Conservation (phyloP, 2,329 filamentous ascomycete genomes). For the Alternaria sp. region DNA sequence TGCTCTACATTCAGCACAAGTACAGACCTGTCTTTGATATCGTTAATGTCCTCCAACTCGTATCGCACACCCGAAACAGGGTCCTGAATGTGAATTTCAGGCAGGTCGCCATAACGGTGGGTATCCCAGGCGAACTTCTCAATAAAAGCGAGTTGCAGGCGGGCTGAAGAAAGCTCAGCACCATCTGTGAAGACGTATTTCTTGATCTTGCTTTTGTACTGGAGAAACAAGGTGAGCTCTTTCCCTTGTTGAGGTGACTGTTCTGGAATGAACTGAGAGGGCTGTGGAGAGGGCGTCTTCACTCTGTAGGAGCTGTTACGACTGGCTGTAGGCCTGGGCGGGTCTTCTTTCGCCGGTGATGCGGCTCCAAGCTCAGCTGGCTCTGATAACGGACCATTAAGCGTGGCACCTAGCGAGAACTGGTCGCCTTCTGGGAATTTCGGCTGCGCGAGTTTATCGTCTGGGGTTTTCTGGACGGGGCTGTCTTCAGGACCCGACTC, state of each 20-base stretch:
- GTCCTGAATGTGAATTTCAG: constrained; percentile 98
- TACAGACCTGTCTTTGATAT: constrained; percentile 94
- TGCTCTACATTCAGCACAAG: constrained; percentile 93
- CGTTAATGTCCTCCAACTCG: constrained; percentile 88
- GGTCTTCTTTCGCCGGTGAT: constrained; percentile 32
- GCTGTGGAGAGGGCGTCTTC: constrained; percentile 51
- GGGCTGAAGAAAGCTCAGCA: constrained; percentile 82
- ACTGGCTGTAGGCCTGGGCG: constrained; percentile 27
- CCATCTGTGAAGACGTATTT: constrained; percentile 91
- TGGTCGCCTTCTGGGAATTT: constrained; percentile 43
- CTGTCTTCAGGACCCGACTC: constrained; percentile 41
- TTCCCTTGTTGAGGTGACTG: constrained; percentile 77
- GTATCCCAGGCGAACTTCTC: constrained; percentile 99
- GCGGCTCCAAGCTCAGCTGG: constrained; percentile 36
- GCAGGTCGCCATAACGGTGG: constrained; percentile 91
- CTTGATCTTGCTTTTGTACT: constrained; percentile 97
- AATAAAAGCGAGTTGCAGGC: constrained; percentile 93
- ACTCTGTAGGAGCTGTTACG: constrained; percentile 41
- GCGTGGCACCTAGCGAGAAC: constrained; percentile 41
- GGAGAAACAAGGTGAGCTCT: constrained; percentile 89
- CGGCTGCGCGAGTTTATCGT: constrained; percentile 65
- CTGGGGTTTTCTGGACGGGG: constrained; percentile 62
- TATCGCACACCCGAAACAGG: constrained; percentile 94
- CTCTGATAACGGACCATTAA: constrained; percentile 46
- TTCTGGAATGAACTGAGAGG: constrained; percentile 55